Percentiles rank a stretch among this genome's conserved stretches.
phyloP scores from a whole-genome alignment of 2,329 filamentous ascomycete species.

The Penicillium sp. region DNA sequence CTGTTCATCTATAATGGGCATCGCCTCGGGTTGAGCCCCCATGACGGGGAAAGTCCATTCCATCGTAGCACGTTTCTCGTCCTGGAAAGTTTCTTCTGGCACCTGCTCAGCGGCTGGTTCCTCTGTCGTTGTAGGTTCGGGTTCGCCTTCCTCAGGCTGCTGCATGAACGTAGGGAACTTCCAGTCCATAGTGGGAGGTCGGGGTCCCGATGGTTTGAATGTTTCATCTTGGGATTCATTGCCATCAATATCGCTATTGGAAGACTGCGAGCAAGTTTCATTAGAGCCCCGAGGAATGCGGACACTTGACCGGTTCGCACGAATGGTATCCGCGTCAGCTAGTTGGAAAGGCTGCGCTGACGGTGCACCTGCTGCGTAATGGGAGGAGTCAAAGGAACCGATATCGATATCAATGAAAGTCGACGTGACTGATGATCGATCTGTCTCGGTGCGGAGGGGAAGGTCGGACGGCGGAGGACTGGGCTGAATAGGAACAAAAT shows the following conservation, averaged over 20 bases:
- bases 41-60: slow-evolving; percentile 61
- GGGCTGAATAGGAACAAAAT: slow-evolving; percentile 50
- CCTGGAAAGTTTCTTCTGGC: slow-evolving; percentile 28
- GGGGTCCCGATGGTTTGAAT: slow-evolving; percentile 41
- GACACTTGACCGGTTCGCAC: slow-evolving; percentile 57
- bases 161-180: slow-evolving; percentile 46
- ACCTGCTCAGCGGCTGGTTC: slow-evolving; percentile 3
- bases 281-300: slow-evolving; percentile 46
- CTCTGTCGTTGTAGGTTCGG: slow-evolving; percentile 10
- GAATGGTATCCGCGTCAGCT: slow-evolving; percentile 59
- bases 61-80: slow-evolving; percentile 48
- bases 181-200: slow-evolving; percentile 53
- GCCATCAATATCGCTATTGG: slow-evolving; percentile 33
- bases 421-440: slow-evolving; percentile 53
- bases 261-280: slow-evolving; percentile 38
- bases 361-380: slow-evolving; percentile 58
- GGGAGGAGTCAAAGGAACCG: slow-evolving; percentile 53
- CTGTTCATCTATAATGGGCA: slow-evolving; percentile 8
- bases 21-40: slow-evolving; percentile 27
- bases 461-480: slow-evolving; percentile 57
- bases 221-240: slow-evolving; percentile 31
- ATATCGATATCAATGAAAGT: slow-evolving; percentile 62
- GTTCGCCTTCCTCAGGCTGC: slow-evolving; percentile 18
- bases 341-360: slow-evolving; percentile 57
- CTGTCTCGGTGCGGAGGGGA: slow-evolving; percentile 53